Conservation (phyloP, 768 basidiomycete genomes). For the Russula dissimulans region DNA sequence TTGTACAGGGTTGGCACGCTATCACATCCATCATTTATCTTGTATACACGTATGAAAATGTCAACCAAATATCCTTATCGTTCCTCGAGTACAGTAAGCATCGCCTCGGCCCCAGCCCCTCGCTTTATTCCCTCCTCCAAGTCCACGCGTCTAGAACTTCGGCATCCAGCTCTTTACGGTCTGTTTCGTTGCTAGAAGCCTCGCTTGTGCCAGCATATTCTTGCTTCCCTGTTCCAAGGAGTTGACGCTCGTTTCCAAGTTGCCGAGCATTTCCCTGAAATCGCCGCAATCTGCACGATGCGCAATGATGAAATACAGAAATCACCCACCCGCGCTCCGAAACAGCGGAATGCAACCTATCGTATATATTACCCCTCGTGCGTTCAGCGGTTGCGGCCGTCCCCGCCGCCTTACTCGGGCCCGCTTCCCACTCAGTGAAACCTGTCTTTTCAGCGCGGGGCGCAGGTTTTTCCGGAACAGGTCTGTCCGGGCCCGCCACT, state of each 20-base stretch:
- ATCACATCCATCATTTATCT: neutral
- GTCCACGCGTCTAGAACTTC: constrained; percentile 27
- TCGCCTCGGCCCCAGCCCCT: neutral
- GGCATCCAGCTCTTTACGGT: constrained; percentile 60
- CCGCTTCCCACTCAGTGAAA: constrained; percentile 11
- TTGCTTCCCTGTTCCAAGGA: constrained; percentile 58
- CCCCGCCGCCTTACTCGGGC: constrained; percentile 11
- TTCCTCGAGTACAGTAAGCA: neutral
- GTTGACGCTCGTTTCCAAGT: constrained; percentile 54
- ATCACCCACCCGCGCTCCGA: constrained; percentile 51
- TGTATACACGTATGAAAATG: neutral
- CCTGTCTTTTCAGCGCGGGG: constrained; percentile 3
- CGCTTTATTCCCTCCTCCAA: neutral
- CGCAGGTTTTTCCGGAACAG: constrained; percentile 33
- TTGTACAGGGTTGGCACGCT: neutral
- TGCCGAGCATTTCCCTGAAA: constrained; percentile 51
- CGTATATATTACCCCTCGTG: constrained; percentile 24
- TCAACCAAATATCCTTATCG: neutral
- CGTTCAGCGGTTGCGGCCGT: constrained; percentile 19
- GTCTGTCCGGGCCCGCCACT: constrained; percentile 64
- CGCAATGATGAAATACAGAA: neutral
- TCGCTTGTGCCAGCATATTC: constrained; percentile 60
- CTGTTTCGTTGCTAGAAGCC: constrained; percentile 52
- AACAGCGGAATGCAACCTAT: constrained; percentile 37
- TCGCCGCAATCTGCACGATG: neutral